phyloP scores from a whole-genome alignment of 148 eudicot genomes.

The Vaccinium macrocarpon region DNA sequence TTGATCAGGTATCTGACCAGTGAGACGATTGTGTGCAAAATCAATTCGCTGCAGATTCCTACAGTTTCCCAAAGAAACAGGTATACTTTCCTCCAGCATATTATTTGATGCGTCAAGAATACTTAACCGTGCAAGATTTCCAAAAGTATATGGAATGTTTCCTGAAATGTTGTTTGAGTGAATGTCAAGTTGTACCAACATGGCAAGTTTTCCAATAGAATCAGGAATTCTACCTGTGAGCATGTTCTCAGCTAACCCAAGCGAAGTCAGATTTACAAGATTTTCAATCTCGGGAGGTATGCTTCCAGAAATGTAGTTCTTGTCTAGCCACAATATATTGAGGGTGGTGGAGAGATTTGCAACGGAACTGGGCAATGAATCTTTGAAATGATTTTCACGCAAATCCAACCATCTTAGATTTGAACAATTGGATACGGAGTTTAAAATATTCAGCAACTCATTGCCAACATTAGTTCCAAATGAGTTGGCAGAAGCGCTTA shows the following conservation, averaged over 20 bases:
- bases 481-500: conserved; percentile 6
- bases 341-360: conserved; percentile 22
- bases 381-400: too few species aligned
- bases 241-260: neutral
- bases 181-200: neutral
- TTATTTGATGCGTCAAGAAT: neutral
- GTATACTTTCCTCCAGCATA: conserved; percentile 19
- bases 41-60: neutral
- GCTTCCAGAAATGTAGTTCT: conserved; percentile 21
- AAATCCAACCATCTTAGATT: neutral
- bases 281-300: conserved; percentile 20
- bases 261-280: neutral
- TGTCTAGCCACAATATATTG: neutral
- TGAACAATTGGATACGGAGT: conserved; percentile 20
- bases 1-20: conserved; percentile 10
- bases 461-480: neutral
- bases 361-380: conserved; percentile 10
- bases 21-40: conserved; percentile 16
- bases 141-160: conserved; percentile 22
- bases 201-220: conserved; percentile 13
- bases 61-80: conserved; percentile 19
- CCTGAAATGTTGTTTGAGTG: conserved; percentile 14
- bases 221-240: conserved; percentile 22
- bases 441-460: too few species aligned
- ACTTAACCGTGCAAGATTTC: conserved; percentile 10